These are phyloP conservation scores for Dioszegia hungarica DNA, from an alignment of 768 basidiomycete genomes.

Conservation along the genomic window DNA sequence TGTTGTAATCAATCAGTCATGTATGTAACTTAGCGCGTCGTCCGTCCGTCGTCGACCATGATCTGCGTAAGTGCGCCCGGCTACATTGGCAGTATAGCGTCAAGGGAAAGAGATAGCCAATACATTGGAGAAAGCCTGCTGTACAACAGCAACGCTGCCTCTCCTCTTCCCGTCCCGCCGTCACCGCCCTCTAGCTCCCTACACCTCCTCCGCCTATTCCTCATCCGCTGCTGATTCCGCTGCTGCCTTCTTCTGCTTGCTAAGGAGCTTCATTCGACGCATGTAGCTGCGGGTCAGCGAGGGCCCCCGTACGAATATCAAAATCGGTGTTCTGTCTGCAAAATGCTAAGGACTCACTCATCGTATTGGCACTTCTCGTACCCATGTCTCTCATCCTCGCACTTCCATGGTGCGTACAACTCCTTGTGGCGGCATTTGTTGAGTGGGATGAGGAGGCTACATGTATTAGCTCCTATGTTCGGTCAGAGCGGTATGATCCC, in stretches of 20 bases:
- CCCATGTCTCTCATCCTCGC: constrained; percentile 67
- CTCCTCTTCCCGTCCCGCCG: neutral
- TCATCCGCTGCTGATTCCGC: constrained; percentile 30
- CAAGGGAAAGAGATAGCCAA: neutral
- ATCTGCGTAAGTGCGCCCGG: too few relatives aligned
- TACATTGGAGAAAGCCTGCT: constrained; percentile 1
- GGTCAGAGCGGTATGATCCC: too few relatives aligned
- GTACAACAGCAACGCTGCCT: neutral
- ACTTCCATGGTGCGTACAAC: constrained; percentile 84
- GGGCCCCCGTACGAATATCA: too few relatives aligned
- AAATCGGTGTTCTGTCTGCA: neutral
- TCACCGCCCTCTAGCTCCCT: neutral
- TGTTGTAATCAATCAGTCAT: neutral
- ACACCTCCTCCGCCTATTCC: neutral
- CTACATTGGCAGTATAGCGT: too few relatives aligned
- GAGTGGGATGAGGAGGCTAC: constrained; percentile 76
- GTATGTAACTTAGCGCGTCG: too few relatives aligned
- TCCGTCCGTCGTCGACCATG: too few relatives aligned
- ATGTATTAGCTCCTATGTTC: neutral
- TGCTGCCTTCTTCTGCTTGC: constrained; percentile 60
- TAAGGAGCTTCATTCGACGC: constrained; percentile 77
- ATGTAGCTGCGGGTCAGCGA: too few relatives aligned
- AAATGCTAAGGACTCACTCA: constrained; percentile 60
- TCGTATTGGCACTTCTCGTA: constrained; percentile 73
- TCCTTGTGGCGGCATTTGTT: constrained; percentile 78